These are phyloP conservation scores for Mortierella sp. DNA, from an alignment of 371 early-diverging fungal species.

Conservation along the genomic window DNA sequence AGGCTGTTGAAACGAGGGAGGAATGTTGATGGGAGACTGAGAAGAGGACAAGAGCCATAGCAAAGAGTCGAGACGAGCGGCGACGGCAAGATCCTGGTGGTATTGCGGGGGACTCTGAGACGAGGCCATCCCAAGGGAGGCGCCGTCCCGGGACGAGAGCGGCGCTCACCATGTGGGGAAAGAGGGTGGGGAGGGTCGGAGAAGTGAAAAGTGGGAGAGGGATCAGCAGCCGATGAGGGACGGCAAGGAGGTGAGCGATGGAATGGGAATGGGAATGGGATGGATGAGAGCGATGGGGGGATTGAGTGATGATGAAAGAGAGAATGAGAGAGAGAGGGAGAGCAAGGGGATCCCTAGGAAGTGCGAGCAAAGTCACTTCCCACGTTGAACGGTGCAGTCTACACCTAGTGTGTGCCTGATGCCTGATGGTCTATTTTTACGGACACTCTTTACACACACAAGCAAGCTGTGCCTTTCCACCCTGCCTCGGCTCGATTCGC, in stretches of 20 bases:
- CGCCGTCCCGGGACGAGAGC: conserved; percentile 10
- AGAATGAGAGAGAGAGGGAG: not conserved
- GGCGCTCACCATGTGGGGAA: conserved; percentile 16
- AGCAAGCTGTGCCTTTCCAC: too few species aligned
- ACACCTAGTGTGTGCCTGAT: too few species aligned
- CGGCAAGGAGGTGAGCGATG: too few species aligned
- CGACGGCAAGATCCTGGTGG: not conserved
- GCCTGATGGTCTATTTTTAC: too few species aligned
- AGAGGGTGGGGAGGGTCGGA: too few species aligned
- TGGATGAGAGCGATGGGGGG: not conserved
- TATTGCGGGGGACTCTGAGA: not conserved
- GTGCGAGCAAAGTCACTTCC: too few species aligned
- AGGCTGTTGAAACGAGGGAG: not conserved
- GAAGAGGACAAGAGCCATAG: conserved; percentile 1
- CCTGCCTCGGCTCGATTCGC: too few species aligned
- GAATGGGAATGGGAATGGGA: too few species aligned
- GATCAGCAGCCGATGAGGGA: too few species aligned
- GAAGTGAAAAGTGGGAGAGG: too few species aligned
- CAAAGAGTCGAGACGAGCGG: conserved; percentile 5
- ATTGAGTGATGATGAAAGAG: not conserved
- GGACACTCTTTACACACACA: too few species aligned
- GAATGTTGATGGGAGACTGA: not conserved
- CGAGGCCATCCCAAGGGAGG: conserved; percentile 12
- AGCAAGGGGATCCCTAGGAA: not conserved
- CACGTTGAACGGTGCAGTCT: too few species aligned